Percentiles rank a stretch among this genome's conserved stretches.
Evolutionary conservation across 2,329 filamentous ascomycete species (phyloP).

Genomic region (Nemania sp.): DNA sequence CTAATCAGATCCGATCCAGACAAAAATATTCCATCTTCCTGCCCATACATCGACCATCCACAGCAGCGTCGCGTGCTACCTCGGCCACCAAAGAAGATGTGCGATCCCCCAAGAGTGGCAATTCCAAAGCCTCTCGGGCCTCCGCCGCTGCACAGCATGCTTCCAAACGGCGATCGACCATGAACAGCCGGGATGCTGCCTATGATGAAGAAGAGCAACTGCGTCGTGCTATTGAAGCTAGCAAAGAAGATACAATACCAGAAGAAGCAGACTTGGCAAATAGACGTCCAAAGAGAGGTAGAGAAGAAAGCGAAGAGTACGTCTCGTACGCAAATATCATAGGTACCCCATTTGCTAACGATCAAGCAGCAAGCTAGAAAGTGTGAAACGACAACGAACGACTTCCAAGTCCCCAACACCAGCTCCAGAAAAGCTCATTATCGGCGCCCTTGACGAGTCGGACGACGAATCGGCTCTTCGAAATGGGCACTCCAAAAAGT

Average conservation of each 20-base stretch:
- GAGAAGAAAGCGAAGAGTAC: conserved; percentile 94
- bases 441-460: conserved; percentile 63
- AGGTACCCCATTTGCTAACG: conserved; percentile 31
- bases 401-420: conserved; percentile 72
- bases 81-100: conserved; percentile 67
- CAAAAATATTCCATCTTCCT: conserved; percentile 70
- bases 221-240: conserved; percentile 88
- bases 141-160: conserved; percentile 52
- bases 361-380: conserved; percentile 64
- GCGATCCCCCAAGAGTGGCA: conserved; percentile 57
- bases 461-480: conserved; percentile 70
- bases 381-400: conserved; percentile 81
- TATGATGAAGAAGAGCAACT: conserved; percentile 95
- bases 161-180: conserved; percentile 87
- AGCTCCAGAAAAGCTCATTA: conserved; percentile 51
- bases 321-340: conserved; percentile 44
- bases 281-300: conserved; percentile 76
- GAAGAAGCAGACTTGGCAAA: conserved; percentile 56
- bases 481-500: conserved; percentile 60
- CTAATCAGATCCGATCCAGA: conserved; percentile 51
- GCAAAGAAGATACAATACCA: conserved; percentile 74
- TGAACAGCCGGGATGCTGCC: conserved; percentile 94
- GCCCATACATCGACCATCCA: conserved; percentile 60
- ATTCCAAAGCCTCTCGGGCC: conserved; percentile 59
- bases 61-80: conserved; percentile 61